Conservation (phyloP, 2,329 filamentous ascomycete species). For the Didymella keratinophila region DNA sequence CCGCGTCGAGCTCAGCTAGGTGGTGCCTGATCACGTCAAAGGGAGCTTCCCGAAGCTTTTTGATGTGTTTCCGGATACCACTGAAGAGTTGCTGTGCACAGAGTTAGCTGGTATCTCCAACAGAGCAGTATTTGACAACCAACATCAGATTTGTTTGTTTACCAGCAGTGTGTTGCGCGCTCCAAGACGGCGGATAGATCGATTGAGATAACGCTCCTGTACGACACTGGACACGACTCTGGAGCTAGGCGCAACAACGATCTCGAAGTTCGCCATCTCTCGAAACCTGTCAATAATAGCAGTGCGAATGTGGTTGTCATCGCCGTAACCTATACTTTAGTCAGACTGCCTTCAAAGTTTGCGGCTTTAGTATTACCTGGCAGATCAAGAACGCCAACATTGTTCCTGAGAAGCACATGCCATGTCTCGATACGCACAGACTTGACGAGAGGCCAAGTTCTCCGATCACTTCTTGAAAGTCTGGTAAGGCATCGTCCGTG, state of each 20-base stretch:
- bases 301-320: conserved; percentile 25
- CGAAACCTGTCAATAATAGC: conserved; percentile 21
- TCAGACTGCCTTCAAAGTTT: no score
- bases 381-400: conserved; percentile 21
- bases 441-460: no score
- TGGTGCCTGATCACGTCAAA: no score
- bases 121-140: no score
- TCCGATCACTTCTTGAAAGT: no score
- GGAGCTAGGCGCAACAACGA: conserved; percentile 19
- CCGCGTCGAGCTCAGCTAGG: no score
- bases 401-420: conserved; percentile 13
- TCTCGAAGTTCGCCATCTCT: conserved; percentile 22
- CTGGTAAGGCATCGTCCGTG: no score
- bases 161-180: neutral
- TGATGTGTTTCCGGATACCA: no score
- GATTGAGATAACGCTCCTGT: conserved; percentile 15
- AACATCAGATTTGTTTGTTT: neutral
- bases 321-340: conserved; percentile 17
- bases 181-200: conserved; percentile 16
- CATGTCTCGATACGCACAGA: no score
- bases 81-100: no score
- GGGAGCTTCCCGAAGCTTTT: no score
- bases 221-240: conserved; percentile 8
- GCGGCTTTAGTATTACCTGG: conserved; percentile 15
- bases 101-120: no score